Evolutionary conservation across 2,329 filamentous ascomycete genomes (phyloP).

Genomic region (Colletotrichum brevisporum): DNA sequence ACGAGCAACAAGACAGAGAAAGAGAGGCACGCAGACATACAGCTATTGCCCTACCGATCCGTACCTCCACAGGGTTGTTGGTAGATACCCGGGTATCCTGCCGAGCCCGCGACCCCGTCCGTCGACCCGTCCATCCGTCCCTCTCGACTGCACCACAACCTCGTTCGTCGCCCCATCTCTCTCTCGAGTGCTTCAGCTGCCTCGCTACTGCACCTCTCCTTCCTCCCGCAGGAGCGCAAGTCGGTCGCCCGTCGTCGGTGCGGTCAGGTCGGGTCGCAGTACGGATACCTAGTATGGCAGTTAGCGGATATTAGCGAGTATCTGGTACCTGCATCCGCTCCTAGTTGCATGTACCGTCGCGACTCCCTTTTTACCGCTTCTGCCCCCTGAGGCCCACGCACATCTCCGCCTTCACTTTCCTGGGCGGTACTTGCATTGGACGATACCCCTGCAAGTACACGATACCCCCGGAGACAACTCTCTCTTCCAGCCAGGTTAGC

Average conservation of each 20-base stretch:
- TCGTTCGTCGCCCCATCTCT: neutral
- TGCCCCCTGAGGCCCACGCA: slow-evolving; percentile 35
- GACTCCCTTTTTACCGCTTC: slow-evolving; percentile 36
- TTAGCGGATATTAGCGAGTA: slow-evolving; percentile 39
- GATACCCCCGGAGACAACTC: slow-evolving; percentile 26
- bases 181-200: neutral
- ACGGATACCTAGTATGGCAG: slow-evolving; percentile 16
- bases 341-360: slow-evolving; percentile 36
- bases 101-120: slow-evolving; percentile 11
- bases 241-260: slow-evolving; percentile 13
- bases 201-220: slow-evolving; percentile 20
- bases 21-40: no score
- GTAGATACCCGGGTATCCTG: slow-evolving; percentile 12
- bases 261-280: slow-evolving; percentile 12
- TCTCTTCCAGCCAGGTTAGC: slow-evolving; percentile 19
- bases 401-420: slow-evolving; percentile 39
- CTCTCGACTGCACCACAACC: neutral
- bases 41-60: no score
- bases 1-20: no score
- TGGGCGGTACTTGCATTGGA: slow-evolving; percentile 36
- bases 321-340: slow-evolving; percentile 38
- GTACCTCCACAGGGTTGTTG: no score
- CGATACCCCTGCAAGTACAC: slow-evolving; percentile 37
- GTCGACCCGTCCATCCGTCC: no score
- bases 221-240: slow-evolving; percentile 10